Base-by-base conservation (phyloP, 257 asterid genomes). In the Linderniella brevidens region DNA sequence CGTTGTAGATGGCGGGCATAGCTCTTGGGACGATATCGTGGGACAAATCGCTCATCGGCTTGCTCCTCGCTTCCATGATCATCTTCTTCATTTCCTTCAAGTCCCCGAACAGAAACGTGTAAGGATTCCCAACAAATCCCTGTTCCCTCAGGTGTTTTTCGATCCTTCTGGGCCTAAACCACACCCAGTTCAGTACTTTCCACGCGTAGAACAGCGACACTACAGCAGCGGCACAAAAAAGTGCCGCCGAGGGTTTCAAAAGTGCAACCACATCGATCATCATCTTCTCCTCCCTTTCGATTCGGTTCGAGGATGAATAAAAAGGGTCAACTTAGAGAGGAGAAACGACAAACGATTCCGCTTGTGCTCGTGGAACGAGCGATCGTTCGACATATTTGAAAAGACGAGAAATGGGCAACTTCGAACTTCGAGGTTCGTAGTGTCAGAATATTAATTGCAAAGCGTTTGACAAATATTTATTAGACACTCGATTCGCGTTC, bases 21-120 rank as follows among this genome's bases (percentile, higher is more conserved):
- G 14, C 42, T 15, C 54, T 29, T 32, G 41, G 54, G 8, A 13
- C 17, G 41, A 49, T 32, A 49, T 49, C 42, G 32, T 49, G 42
- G 13, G 35, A 18, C 4, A 49, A 7, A 16, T 32, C 37, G 41
- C 6, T 25, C 32, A 49, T 49, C 41, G 54, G 54, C 12, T 49
- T 32, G 4, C 4, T 10, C 42, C 4, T 49, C 18, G 54, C 41
- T 13, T 32, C 19, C 5, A 13, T 32, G 13, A 0, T n/a, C 5
- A 8, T 11, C 20, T 49, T 11, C 4, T 0, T 4, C 42, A 49
- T n/a, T 6, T 49, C 42, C 17, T 49, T 32, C 1, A 49, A 1
- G 37, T 49, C 54, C 19, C 54, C 54, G 32, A 29, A 49, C 3
- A 32, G 1, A 14, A 49, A 49, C 13, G 4, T 29, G 9, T 29